Conservation (phyloP, 1,139 yeast genomes). For the Debaryomycetaceae sp. region DNA sequence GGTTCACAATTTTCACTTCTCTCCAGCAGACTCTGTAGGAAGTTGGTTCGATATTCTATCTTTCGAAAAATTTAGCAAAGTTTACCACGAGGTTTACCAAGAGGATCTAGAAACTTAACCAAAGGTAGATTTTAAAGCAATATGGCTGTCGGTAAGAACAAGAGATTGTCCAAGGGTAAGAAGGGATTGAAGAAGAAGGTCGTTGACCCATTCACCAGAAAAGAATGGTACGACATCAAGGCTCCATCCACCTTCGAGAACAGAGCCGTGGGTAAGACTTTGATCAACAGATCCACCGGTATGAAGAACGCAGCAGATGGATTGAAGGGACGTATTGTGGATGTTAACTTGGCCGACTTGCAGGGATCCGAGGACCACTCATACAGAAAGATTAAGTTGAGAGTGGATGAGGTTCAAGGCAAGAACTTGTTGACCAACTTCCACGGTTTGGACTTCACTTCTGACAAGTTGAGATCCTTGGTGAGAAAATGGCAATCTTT, state of each 20-base stretch:
- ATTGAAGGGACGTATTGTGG: slow-evolving; percentile 51
- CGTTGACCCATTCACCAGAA: slow-evolving; percentile 52
- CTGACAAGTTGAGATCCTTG: slow-evolving; percentile 50
- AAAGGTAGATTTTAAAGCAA: slow-evolving; percentile 6
- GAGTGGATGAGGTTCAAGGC: slow-evolving; percentile 55
- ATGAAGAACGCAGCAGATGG: slow-evolving; percentile 53
- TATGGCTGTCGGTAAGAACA: slow-evolving; percentile 55
- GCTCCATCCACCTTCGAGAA: slow-evolving; percentile 52
- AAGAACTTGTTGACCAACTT: slow-evolving; percentile 54
- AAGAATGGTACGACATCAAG: slow-evolving; percentile 52
- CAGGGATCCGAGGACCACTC: slow-evolving; percentile 54
- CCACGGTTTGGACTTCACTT: slow-evolving; percentile 51
- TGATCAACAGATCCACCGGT: slow-evolving; percentile 51
- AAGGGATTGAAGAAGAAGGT: slow-evolving; percentile 53
- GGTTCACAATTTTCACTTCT: background rate
- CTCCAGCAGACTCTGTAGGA: background rate
- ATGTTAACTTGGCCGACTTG: slow-evolving; percentile 48
- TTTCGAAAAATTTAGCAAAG: background rate
- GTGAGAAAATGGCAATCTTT: slow-evolving; percentile 55
- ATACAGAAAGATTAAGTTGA: slow-evolving; percentile 50
- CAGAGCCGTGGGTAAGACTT: slow-evolving; percentile 52
- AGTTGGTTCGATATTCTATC: background rate
- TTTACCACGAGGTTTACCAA: background rate
- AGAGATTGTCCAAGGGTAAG: slow-evolving; percentile 54
- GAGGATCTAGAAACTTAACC: background rate